Evolutionary conservation across 345 rosid genomes (phyloP).

Genomic region (Odontarrhena argentea): DNA sequence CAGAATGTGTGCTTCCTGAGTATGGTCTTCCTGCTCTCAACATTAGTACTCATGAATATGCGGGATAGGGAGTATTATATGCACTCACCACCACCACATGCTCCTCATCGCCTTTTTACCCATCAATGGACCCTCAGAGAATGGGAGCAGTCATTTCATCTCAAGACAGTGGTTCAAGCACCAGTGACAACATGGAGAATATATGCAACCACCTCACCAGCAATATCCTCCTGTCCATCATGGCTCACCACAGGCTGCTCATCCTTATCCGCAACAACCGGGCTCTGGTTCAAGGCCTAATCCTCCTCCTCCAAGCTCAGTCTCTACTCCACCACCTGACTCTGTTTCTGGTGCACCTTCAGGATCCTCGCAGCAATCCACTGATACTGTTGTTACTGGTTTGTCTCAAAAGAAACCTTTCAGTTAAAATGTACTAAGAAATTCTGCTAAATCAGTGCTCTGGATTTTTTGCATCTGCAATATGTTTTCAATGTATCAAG

Average conservation of each 20-base stretch:
- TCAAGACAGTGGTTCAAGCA: slow-evolving; percentile 55
- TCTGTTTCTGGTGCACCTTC: slow-evolving; percentile 21
- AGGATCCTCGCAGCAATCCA: slow-evolving; percentile 23
- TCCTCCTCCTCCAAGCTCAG: slow-evolving; percentile 24
- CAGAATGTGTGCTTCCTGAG: too few species aligned
- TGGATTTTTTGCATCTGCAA: slow-evolving; percentile 5
- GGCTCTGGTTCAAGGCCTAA: slow-evolving; percentile 38
- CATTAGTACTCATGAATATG: too few species aligned
- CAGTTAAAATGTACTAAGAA: not conserved
- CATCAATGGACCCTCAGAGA: slow-evolving; percentile 96
- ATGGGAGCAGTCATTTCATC: slow-evolving; percentile 86
- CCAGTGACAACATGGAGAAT: slow-evolving; percentile 56
- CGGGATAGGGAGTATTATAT: slow-evolving; percentile 47
- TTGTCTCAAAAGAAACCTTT: not conserved
- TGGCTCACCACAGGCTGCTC: slow-evolving; percentile 41
- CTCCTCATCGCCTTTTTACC: slow-evolving; percentile 62
- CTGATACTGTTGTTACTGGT: slow-evolving; percentile 21
- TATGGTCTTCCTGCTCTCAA: too few species aligned
- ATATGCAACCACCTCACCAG: slow-evolving; percentile 48
- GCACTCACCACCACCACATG: slow-evolving; percentile 53
- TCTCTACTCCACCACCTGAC: slow-evolving; percentile 28
- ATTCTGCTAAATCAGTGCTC: not conserved
- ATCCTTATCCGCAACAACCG: slow-evolving; percentile 47
- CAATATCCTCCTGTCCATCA: slow-evolving; percentile 55
- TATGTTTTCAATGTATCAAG: not conserved